Base-by-base conservation (phyloP, 2,329 filamentous ascomycete genomes). In the Tolypocladium nubicola region DNA sequence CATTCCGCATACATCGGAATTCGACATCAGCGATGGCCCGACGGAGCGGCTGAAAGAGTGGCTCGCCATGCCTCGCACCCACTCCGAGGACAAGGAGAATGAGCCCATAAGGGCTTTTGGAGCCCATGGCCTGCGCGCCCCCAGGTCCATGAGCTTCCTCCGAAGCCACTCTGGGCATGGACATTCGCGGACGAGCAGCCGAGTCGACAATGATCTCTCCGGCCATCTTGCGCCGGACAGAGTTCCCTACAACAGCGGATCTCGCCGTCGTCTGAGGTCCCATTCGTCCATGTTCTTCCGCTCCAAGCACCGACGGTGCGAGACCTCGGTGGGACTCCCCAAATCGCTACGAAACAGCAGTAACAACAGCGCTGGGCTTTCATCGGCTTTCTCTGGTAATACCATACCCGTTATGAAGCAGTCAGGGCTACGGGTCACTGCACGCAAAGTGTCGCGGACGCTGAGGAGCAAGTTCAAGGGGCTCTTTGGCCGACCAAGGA, bases 371-470 rank as follows among this genome's bases (percentile, higher is more conserved):
- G 68, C 68, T 26, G 70, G 67, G 47, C 61, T 71, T 11, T 68
- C 69, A 26, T 73, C 62, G 14, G 67, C 61, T 5, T 66, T 63
- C 61, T 70, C 69, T 8, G 62, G 61, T 2, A 60, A 65, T 11
- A 63, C 60, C 3, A 54, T 64, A 6, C 59, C 65, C 9, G 9
- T 63, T 4, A 56, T 63, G 5, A 73, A 68, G 55, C 65, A 66
- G 11, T 59, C 62, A 9, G 66, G 67, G 4, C 62, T 85, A 35
- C 77, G 75, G 52, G 71, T 73, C 37, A 84, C 79, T 54, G 80
- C 82, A 13, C 77, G 86, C 30, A 84, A 83, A 38, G 81, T 84
- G 16, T 89, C 87, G 0, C 78, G 75, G 19, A 81, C 79, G 0
- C 64, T 90, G 43, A 87, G 79, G 64, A 79, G 76, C 53, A 88